Percentiles rank a stretch among this genome's conserved stretches.
phyloP scores from a whole-genome alignment of 805 yeast genomes.

The Sugiyamaella smithiae region DNA sequence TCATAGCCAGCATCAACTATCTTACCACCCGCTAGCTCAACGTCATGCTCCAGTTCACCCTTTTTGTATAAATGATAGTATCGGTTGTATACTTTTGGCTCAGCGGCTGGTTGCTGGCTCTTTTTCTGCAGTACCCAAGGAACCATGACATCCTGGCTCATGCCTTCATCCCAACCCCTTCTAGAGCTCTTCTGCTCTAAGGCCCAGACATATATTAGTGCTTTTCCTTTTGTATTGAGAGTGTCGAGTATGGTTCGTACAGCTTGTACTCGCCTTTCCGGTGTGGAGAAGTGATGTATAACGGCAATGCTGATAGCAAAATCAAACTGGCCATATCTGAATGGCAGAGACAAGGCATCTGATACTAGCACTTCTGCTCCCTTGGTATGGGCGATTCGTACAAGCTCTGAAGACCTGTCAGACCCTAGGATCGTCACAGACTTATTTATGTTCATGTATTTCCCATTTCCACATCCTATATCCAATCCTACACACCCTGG shows the following conservation, averaged over 20 bases:
- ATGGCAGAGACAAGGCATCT: conserved; percentile 73
- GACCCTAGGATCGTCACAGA: conserved; percentile 69
- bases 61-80: conserved; percentile 82
- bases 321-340: conserved; percentile 51
- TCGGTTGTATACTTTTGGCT: conserved; percentile 60
- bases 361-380: conserved; percentile 64
- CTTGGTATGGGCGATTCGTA: conserved; percentile 46
- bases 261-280: conserved; percentile 73
- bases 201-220: conserved; percentile 94
- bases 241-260: conserved; percentile 63
- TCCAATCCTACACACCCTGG: conserved; percentile 76
- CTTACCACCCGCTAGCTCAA: conserved; percentile 63
- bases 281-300: conserved; percentile 90
- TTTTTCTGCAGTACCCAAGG: conserved; percentile 82
- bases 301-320: conserved; percentile 96
- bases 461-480: conserved; percentile 97
- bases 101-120: conserved; percentile 36
- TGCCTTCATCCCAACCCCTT: conserved; percentile 87
- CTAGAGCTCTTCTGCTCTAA: conserved; percentile 84
- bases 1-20: conserved; percentile 80
- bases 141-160: conserved; percentile 89
- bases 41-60: conserved; percentile 80
- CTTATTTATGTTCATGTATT: conserved; percentile 71
- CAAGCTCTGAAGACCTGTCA: conserved; percentile 37
- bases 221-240: conserved; percentile 59